A percentile compares a stretch with the other conserved stretches of the same genome.
These are phyloP conservation scores for Crithidia expoeki DNA, from an alignment of 208 protist species.

Conservation along the genomic window DNA sequence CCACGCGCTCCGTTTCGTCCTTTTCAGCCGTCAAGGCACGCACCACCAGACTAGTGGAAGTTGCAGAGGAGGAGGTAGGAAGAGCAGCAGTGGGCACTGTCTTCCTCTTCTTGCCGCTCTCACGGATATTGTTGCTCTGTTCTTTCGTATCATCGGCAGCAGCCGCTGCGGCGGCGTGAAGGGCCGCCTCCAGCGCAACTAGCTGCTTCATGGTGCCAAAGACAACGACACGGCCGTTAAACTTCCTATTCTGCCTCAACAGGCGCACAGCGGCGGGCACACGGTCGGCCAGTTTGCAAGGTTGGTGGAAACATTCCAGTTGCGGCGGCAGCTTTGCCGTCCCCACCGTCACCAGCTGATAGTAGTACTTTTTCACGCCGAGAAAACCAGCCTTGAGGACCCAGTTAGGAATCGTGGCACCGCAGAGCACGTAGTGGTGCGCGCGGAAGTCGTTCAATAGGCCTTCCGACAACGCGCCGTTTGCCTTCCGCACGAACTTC, in stretches of 20 bases:
- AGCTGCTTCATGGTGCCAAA: conserved; percentile 71
- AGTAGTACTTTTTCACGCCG: conserved; percentile 93
- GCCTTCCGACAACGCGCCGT: conserved; percentile 73
- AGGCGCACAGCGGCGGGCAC: conserved; percentile 46
- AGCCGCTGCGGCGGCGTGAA: conserved; percentile 5
- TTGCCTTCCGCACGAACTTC: conserved; percentile 71
- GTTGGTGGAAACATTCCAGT: conserved; percentile 66
- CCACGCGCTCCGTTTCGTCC: conserved; percentile 76
- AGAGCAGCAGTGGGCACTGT: not conserved
- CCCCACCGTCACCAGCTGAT: conserved; percentile 80
- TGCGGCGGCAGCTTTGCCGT: conserved; percentile 74
- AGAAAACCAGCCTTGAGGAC: conserved; percentile 90
- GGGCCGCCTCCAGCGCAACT: conserved; percentile 22
- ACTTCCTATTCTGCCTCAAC: conserved; percentile 22
- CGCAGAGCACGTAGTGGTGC: conserved; percentile 92
- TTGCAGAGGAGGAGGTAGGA: not conserved
- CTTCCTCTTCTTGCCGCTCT: conserved; percentile 22
- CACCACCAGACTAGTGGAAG: conserved; percentile 33
- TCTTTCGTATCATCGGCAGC: not conserved
- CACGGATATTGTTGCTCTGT: conserved; percentile 8
- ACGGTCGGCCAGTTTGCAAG: conserved; percentile 47
- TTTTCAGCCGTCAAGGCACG: conserved; percentile 52
- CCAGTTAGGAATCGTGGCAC: conserved; percentile 92
- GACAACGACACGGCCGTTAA: conserved; percentile 68
- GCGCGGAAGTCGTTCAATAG: conserved; percentile 80